Evolutionary conservation across 148 eudicot genomes (phyloP), one percentile per base, ranked within the genome.

Genomic region (Chenopodium album): DNA sequence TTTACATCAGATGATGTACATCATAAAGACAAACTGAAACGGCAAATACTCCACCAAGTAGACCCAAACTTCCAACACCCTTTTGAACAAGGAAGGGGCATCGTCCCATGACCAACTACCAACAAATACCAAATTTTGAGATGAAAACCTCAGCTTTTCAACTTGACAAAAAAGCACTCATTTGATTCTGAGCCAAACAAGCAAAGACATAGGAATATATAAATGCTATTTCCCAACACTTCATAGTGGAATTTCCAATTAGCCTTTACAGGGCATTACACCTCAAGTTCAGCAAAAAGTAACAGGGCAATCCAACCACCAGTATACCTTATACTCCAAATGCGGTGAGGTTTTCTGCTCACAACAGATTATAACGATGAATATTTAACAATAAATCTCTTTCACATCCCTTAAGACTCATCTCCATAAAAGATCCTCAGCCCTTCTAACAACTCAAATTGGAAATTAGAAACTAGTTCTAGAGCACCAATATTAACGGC

Each of bases 1-100:
- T 29, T 73, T 68, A 77, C 87, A 85, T 81, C 79, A 81, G 66
- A 78, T 68, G 46, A 41, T 64, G 59, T 22, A 50, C 26, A 76
- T 80, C 83, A 66, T 74, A 84, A n/a, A 80, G 80, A 71, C 82
- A 79, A 76, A 20, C 72, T 69, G 80, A 80, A 84, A 76, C 82
- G 77, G 83, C 81, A 80, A 62, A 84, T 69, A 80, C 78, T 85
- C 79, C 81, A 77, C 68, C 69, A 65, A 48, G 52, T 78, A 81
- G 50, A 71, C 46, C 63, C 65, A 75, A 46, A 50, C 17, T 77
- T 78, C 73, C 67, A 68, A 75, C 67, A 82, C 60, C 87, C 82
- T 78, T 85, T 85, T 68, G 74, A 34, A 71, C 32, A 31, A 71
- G 76, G 79, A 85, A 85, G 79, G 60, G 84, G 37, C 82, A 75